These are phyloP conservation scores for Chaetomium sp. DNA, from an alignment of 2,329 filamentous ascomycete species.

Conservation along the genomic window DNA sequence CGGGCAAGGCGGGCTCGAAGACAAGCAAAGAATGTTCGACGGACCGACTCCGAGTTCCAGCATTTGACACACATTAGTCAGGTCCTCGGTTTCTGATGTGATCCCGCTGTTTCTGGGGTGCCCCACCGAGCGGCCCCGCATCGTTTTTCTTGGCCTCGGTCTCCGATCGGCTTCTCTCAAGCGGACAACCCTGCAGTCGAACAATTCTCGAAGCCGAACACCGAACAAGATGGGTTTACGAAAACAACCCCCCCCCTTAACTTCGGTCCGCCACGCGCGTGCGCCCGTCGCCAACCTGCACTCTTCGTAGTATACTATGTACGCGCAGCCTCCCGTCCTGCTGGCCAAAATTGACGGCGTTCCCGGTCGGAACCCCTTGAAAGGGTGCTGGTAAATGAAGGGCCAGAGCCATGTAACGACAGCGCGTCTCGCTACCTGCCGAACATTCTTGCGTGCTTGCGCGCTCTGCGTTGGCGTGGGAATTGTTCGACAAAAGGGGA, in stretches of 20 bases:
- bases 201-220: background rate
- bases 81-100: constrained; percentile 5
- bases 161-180: too few relatives aligned
- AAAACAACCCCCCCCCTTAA: background rate
- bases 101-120: constrained; percentile 1
- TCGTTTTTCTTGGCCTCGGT: background rate
- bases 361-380: background rate
- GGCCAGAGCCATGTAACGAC: background rate
- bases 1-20: too few relatives aligned
- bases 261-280: too few relatives aligned
- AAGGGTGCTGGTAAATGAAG: background rate
- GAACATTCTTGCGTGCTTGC: background rate
- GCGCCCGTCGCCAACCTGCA: too few relatives aligned
- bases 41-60: background rate
- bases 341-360: too few relatives aligned
- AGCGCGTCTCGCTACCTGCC: background rate
- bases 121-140: constrained; percentile 10
- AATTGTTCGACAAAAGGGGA: too few relatives aligned
- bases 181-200: too few relatives aligned
- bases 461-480: too few relatives aligned
- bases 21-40: background rate
- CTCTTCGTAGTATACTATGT: too few relatives aligned
- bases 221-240: background rate
- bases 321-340: too few relatives aligned
- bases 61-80: constrained; percentile 16